phyloP scores from a whole-genome alignment of 169 alveolate genomes.

The Eimeria acervulina region DNA sequence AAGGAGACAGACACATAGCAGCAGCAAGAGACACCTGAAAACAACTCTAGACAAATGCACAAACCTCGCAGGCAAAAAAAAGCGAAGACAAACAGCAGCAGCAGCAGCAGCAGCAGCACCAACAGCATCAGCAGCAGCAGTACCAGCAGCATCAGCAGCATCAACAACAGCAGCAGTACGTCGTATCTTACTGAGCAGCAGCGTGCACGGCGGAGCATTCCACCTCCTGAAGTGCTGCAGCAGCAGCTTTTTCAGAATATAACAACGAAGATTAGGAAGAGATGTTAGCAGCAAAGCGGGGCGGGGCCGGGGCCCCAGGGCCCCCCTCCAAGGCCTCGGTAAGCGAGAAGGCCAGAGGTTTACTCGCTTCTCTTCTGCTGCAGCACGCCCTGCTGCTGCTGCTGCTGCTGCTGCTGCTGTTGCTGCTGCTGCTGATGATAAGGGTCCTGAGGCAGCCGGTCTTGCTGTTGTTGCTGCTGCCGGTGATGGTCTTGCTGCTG shows the following conservation, averaged over 20 bases:
- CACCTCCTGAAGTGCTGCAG: not conserved
- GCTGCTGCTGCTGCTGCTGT: conserved; percentile 45
- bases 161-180: too few species aligned
- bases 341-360: not conserved
- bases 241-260: not conserved
- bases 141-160: too few species aligned
- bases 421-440: conserved; percentile 19
- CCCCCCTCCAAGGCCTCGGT: not conserved
- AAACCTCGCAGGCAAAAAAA: not conserved
- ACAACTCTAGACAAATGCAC: not conserved
- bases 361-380: not conserved
- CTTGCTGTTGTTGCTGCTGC: not conserved
- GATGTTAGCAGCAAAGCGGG: not conserved
- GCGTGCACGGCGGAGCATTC: not conserved
- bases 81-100: not conserved
- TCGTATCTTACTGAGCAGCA: too few species aligned
- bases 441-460: not conserved
- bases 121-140: not conserved
- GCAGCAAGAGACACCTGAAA: not conserved
- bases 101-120: conserved; percentile 24
- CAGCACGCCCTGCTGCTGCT: too few species aligned
- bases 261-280: not conserved
- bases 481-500: too few species aligned
- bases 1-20: not conserved
- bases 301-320: conserved; percentile 15